Conservation (phyloP, 768 basidiomycete species). For the Brasilioporus rufonigricans region DNA sequence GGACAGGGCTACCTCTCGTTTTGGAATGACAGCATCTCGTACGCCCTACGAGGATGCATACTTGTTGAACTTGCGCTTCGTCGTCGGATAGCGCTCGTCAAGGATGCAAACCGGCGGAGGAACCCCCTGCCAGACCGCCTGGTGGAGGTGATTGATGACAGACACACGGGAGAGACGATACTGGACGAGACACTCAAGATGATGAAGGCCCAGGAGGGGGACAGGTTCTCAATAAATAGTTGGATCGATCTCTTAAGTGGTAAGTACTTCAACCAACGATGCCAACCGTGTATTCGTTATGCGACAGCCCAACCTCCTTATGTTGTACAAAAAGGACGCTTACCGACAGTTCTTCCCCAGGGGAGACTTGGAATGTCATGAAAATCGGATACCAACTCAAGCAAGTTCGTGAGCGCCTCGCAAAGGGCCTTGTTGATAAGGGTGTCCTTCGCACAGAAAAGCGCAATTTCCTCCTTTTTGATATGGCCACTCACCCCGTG, state of each 20-base stretch:
- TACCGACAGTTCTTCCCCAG: conserved; percentile 38
- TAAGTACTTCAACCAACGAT: conserved; percentile 28
- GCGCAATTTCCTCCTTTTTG: conserved; percentile 96
- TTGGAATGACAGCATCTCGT: conserved; percentile 99
- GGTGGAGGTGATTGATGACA: conserved; percentile 89
- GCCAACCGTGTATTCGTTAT: not conserved
- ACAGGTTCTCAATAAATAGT: conserved; percentile 66
- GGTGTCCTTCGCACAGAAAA: conserved; percentile 99
- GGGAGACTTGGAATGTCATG: conserved; percentile 99
- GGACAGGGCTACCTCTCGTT: conserved; percentile 89
- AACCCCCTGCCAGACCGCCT: conserved; percentile 77
- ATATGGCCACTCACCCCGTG: conserved; percentile 99
- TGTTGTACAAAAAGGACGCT: not conserved
- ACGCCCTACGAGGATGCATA: conserved; percentile 97
- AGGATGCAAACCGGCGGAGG: conserved; percentile 73
- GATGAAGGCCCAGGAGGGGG: conserved; percentile 76
- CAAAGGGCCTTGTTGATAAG: conserved; percentile 97
- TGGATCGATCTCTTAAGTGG: conserved; percentile 97
- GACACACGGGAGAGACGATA: conserved; percentile 93
- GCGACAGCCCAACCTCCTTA: not conserved
- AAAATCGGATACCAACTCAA: conserved; percentile 99
- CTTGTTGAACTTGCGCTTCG: conserved; percentile 96
- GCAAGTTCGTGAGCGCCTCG: conserved; percentile 95
- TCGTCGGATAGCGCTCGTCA: conserved; percentile 86
- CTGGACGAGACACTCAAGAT: conserved; percentile 94